These are phyloP conservation scores for Viola odorata DNA, from an alignment of 345 rosid species.

Conservation along the genomic window DNA sequence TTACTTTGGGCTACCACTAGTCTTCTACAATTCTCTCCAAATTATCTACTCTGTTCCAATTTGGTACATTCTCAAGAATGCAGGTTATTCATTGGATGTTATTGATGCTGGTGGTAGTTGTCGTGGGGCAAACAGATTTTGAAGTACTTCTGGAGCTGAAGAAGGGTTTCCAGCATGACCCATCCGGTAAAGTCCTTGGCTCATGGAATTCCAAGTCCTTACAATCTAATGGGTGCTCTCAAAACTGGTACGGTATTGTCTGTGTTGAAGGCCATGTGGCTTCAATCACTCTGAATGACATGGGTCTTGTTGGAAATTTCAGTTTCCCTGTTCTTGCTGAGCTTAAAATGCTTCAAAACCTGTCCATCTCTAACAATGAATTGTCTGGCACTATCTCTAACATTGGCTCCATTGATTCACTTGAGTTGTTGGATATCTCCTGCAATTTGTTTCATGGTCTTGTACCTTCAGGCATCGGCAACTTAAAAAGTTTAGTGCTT, in stretches of 20 bases:
- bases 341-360: slow-evolving; percentile 52
- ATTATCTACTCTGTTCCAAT: too few species aligned
- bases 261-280: slow-evolving; percentile 57
- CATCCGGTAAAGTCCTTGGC: slow-evolving; percentile 44
- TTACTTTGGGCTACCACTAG: too few species aligned
- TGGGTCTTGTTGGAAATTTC: slow-evolving; percentile 62
- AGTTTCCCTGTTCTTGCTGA: slow-evolving; percentile 49
- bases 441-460: slow-evolving; percentile 49
- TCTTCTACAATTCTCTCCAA: too few species aligned
- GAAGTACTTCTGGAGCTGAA: slow-evolving; percentile 72
- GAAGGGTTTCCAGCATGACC: slow-evolving; percentile 57
- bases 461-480: slow-evolving; percentile 42
- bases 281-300: slow-evolving; percentile 50
- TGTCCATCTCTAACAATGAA: slow-evolving; percentile 60
- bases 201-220: slow-evolving; percentile 72
- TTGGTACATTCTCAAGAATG: slow-evolving; percentile 33
- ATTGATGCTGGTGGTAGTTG: slow-evolving; percentile 31
- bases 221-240: slow-evolving; percentile 62
- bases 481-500: slow-evolving; percentile 36
- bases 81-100: slow-evolving; percentile 38
- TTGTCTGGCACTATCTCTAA: slow-evolving; percentile 61
- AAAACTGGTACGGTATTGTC: slow-evolving; percentile 67
- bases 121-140: slow-evolving; percentile 55
- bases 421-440: slow-evolving; percentile 54
- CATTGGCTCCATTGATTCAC: slow-evolving; percentile 46